These are phyloP conservation scores for Medakamo hakoo DNA, from an alignment of 139 green algal genomes.

Conservation along the genomic window DNA sequence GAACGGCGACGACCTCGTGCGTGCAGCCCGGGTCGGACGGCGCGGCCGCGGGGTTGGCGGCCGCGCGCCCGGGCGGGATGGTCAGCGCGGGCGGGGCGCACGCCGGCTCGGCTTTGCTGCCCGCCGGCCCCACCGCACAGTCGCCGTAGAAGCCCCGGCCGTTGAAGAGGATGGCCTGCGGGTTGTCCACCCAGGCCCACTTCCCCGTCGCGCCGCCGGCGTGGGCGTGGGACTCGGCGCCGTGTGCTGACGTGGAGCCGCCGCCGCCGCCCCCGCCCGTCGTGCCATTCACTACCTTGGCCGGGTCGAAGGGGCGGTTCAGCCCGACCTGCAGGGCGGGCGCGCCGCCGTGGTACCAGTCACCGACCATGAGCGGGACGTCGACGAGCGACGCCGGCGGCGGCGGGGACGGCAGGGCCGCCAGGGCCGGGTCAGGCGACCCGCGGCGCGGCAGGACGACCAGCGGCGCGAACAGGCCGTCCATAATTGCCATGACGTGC, in stretches of 20 bases:
- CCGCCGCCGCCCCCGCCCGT: too few species aligned
- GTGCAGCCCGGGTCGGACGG: conserved; percentile 12
- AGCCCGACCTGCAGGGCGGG: conserved; percentile 1
- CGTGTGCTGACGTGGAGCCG: too few species aligned
- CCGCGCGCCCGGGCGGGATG: conserved; percentile 4
- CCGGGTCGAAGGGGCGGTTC: conserved; percentile 23
- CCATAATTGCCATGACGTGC: conserved; percentile 22
- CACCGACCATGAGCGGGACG: conserved; percentile 17
- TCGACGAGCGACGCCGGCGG: conserved; percentile 21
- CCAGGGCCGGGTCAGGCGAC: too few species aligned
- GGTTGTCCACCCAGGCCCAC: conserved; percentile 24
- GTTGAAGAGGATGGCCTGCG: conserved; percentile 35
- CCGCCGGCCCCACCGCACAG: conserved; percentile 11
- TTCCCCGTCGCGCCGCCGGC: too few species aligned
- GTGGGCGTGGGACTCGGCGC: too few species aligned
- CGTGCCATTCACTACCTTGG: conserved; percentile 15
- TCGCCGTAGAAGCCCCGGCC: conserved; percentile 22
- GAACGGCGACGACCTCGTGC: conserved; percentile 13
- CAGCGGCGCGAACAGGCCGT: conserved; percentile 38
- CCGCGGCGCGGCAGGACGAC: conserved; percentile 20
- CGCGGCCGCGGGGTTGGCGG: not conserved
- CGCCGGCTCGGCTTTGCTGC: not conserved
- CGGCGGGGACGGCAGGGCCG: not conserved
- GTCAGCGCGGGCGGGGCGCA: conserved; percentile 3
- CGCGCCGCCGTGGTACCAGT: conserved; percentile 24